phyloP scores from a whole-genome alignment of 2,329 filamentous ascomycete genomes.

The Fonsecaea monophora region DNA sequence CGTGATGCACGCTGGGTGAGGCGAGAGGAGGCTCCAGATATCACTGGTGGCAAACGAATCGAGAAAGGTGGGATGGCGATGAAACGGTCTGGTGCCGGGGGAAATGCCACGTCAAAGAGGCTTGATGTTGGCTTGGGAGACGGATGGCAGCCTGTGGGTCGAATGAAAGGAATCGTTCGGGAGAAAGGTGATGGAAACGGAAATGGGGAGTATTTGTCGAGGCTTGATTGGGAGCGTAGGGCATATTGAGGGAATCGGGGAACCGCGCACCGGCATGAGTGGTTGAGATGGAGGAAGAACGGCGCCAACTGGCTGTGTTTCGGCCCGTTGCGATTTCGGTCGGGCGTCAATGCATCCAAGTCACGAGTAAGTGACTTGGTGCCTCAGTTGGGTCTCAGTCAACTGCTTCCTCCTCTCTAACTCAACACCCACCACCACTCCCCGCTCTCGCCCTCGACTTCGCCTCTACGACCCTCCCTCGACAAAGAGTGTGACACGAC shows the following conservation, averaged over 20 bases:
- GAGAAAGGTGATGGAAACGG: not conserved
- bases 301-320: slow-evolving; percentile 13
- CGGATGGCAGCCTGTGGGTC: slow-evolving; percentile 14
- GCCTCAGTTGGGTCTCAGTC: not conserved
- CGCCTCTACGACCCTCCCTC: not conserved
- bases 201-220: slow-evolving; percentile 1
- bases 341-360: slow-evolving; percentile 32
- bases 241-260: slow-evolving; percentile 7
- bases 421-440: not conserved
- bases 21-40: slow-evolving; percentile 32
- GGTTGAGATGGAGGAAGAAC: not conserved
- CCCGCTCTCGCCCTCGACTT: not conserved
- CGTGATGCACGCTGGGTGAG: slow-evolving; percentile 24
- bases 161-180: slow-evolving; percentile 19
- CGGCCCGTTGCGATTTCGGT: slow-evolving; percentile 23
- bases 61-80: slow-evolving; percentile 8
- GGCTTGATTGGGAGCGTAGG: slow-evolving; percentile 17
- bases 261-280: not conserved
- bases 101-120: slow-evolving; percentile 29
- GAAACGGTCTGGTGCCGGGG: slow-evolving; percentile 10
- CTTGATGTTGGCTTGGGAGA: not conserved
- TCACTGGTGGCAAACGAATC: slow-evolving; percentile 30
- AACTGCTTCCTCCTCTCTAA: not conserved
- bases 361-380: not conserved
- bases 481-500: not conserved